These are phyloP conservation scores for Zymoseptoria ardabiliae DNA, from an alignment of 2,329 filamentous ascomycete genomes.

Conservation along the genomic window DNA sequence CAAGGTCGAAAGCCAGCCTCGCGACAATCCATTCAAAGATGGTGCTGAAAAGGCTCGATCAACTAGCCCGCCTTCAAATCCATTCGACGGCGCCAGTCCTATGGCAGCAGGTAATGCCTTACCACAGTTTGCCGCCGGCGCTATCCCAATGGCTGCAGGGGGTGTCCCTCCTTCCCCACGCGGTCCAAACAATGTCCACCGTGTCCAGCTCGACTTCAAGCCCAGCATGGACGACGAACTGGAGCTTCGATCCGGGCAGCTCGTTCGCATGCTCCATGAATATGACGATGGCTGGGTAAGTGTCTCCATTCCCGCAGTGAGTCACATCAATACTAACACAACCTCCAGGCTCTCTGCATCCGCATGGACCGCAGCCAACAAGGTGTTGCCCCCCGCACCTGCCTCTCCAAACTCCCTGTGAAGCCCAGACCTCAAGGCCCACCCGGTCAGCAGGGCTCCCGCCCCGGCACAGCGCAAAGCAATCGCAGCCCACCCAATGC, in stretches of 20 bases:
- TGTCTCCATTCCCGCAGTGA: slow-evolving; percentile 15
- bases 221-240: slow-evolving; percentile 91
- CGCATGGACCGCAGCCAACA: slow-evolving; percentile 84
- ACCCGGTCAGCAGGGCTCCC: slow-evolving; percentile 30
- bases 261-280: slow-evolving; percentile 85
- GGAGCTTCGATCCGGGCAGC: slow-evolving; percentile 68
- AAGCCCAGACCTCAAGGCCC: slow-evolving; percentile 67
- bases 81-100: slow-evolving; percentile 17
- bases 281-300: slow-evolving; percentile 98
- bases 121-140: slow-evolving; percentile 18
- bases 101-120: slow-evolving; percentile 19
- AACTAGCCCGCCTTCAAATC: slow-evolving; percentile 9
- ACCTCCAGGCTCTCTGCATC: slow-evolving; percentile 70
- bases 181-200: slow-evolving; percentile 62
- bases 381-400: slow-evolving; percentile 89
- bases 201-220: slow-evolving; percentile 89
- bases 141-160: slow-evolving; percentile 36
- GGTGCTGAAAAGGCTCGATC: slow-evolving; percentile 21
- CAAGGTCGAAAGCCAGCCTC: slow-evolving; percentile 18
- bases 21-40: slow-evolving; percentile 33
- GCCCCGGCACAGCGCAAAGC: slow-evolving; percentile 19
- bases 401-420: slow-evolving; percentile 82
- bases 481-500: slow-evolving; percentile 33
- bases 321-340: slow-evolving; percentile 16
- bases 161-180: slow-evolving; percentile 39